Conservation (phyloP, 768 basidiomycete genomes). For the Lactifluus piperatus region DNA sequence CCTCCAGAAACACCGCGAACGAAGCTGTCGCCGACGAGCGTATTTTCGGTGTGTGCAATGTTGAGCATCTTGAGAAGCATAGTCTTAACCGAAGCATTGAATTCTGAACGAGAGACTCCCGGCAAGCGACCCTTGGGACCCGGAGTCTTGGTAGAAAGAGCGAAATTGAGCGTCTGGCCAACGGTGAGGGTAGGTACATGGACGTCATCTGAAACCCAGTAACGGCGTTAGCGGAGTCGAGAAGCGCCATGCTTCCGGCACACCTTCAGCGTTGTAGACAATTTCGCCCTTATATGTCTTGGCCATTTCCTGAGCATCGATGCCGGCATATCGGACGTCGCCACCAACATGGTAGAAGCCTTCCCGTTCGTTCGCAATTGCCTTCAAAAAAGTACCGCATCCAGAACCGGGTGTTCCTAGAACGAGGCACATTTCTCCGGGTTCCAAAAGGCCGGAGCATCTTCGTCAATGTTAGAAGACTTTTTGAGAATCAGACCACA, state of each 20-base stretch:
- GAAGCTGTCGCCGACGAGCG: slow-evolving; percentile 82
- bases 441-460: slow-evolving; percentile 38
- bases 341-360: slow-evolving; percentile 60
- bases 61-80: slow-evolving; percentile 74
- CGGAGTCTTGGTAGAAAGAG: slow-evolving; percentile 68
- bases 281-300: slow-evolving; percentile 76
- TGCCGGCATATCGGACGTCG: slow-evolving; percentile 75
- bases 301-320: slow-evolving; percentile 66
- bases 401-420: slow-evolving; percentile 46
- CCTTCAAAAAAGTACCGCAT: slow-evolving; percentile 80
- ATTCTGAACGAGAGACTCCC: slow-evolving; percentile 53
- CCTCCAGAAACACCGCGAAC: slow-evolving; percentile 78
- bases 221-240: background rate
- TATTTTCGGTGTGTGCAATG: slow-evolving; percentile 69
- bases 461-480: slow-evolving; percentile 60
- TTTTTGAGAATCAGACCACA: too few species aligned
- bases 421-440: slow-evolving; percentile 20
- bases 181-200: slow-evolving; percentile 81
- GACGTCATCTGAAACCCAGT: slow-evolving; percentile 51
- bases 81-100: slow-evolving; percentile 48
- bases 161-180: slow-evolving; percentile 66
- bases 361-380: slow-evolving; percentile 67
- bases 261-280: slow-evolving; percentile 71
- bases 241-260: background rate
- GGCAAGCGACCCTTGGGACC: slow-evolving; percentile 66